Conservation (phyloP, 139 green algal species). For the Asterochloris erici region DNA sequence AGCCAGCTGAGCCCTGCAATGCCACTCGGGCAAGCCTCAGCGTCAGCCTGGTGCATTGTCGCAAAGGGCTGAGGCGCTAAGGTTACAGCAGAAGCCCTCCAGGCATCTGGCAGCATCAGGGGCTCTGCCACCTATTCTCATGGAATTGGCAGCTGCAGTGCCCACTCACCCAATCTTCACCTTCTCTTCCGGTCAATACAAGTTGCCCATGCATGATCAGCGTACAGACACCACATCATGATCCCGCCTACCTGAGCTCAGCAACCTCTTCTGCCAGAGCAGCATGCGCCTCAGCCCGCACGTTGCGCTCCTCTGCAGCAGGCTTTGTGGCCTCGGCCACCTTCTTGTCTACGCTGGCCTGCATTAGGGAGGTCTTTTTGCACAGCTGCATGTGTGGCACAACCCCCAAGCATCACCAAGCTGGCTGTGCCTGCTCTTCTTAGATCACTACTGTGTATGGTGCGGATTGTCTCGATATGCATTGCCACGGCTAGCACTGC, state of each 20-base stretch:
- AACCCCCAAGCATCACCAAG: no score
- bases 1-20: conserved; percentile 9
- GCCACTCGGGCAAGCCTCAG: background rate
- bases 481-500: no score
- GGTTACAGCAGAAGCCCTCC: background rate
- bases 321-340: conserved; percentile 23
- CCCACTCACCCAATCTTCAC: no score
- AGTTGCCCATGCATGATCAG: no score
- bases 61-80: background rate
- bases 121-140: background rate
- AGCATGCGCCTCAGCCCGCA: conserved; percentile 1
- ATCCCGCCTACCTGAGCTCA: conserved; percentile 16
- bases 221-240: no score
- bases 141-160: no score
- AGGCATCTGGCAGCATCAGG: background rate
- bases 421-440: no score
- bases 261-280: conserved; percentile 21
- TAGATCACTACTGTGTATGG: no score
- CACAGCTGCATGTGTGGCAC: no score
- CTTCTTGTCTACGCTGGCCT: conserved; percentile 17
- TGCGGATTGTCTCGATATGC: no score
- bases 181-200: no score
- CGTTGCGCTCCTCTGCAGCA: background rate
- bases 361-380: no score
- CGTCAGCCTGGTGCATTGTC: background rate